Evolutionary conservation across 352 stramenopile species (phyloP).

Genomic region (Pseudoperonospora humuli): DNA sequence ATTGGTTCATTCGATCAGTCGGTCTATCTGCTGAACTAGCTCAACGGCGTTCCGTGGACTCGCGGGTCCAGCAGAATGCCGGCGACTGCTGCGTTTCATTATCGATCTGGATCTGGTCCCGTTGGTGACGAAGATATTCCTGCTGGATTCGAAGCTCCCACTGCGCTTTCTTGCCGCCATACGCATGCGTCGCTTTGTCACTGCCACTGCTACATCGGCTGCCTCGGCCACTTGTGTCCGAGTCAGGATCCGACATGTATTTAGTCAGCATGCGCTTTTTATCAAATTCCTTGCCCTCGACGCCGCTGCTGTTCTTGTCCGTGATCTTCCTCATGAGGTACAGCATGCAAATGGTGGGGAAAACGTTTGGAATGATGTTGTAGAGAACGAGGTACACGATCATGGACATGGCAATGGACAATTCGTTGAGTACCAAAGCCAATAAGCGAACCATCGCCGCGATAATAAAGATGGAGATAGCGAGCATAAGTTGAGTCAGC

Average conservation of each 20-base stretch:
- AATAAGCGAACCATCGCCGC: conserved; percentile 63
- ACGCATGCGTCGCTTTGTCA: conserved; percentile 9
- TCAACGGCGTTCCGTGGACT: conserved; percentile 26
- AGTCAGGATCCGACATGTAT: conserved; percentile 44
- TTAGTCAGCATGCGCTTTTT: conserved; percentile 43
- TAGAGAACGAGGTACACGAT: conserved; percentile 64
- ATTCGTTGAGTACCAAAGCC: conserved; percentile 50
- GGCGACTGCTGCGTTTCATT: conserved; percentile 23
- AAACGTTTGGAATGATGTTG: conserved; percentile 73
- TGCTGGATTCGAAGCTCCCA: conserved; percentile 20
- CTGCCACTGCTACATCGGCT: conserved; percentile 21
- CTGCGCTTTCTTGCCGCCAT: conserved; percentile 15
- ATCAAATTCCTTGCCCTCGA: conserved; percentile 7
- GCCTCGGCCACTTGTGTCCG: conserved; percentile 24
- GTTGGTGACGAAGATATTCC: conserved; percentile 12
- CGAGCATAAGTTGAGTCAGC: conserved; percentile 74
- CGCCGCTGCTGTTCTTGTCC: conserved; percentile 13
- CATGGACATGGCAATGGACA: conserved; percentile 44
- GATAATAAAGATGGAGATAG: conserved; percentile 70
- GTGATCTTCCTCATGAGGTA: conserved; percentile 79
- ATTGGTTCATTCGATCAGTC: conserved; percentile 3
- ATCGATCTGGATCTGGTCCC: conserved; percentile 17
- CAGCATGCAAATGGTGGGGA: conserved; percentile 85
- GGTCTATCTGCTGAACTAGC: conserved; percentile 10
- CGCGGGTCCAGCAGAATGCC: conserved; percentile 27